Percentiles rank a stretch among this genome's conserved stretches.
These are phyloP conservation scores for Russula abietina DNA, from an alignment of 768 basidiomycete genomes.

Conservation along the genomic window DNA sequence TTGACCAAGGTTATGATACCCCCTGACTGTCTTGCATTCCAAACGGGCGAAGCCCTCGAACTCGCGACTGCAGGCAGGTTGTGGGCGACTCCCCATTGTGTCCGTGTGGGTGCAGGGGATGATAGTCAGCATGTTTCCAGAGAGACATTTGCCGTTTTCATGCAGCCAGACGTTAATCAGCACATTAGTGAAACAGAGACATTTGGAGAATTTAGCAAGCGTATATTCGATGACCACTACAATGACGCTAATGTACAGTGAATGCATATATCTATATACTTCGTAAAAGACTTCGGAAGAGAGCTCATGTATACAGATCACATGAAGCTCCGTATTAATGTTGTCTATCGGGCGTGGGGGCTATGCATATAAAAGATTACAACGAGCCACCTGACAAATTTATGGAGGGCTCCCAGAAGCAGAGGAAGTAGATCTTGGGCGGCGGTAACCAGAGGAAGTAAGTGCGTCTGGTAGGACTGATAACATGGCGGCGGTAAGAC, in stretches of 20 bases:
- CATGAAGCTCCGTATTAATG: background rate
- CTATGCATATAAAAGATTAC: background rate
- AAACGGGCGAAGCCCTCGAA: conserved; percentile 94
- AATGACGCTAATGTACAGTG: conserved; percentile 28
- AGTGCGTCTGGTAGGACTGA: conserved; percentile 25
- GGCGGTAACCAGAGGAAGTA: conserved; percentile 20
- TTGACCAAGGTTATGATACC: conserved; percentile 86
- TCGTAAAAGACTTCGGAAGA: background rate
- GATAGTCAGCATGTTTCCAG: conserved; percentile 52
- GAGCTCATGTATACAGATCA: background rate
- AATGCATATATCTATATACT: conserved; percentile 7
- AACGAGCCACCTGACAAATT: background rate
- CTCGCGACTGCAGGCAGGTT: conserved; percentile 76
- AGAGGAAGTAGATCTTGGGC: conserved; percentile 18
- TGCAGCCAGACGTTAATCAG: conserved; percentile 83
- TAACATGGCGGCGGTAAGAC: conserved; percentile 24
- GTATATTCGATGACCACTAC: conserved; percentile 64
- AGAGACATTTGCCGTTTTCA: conserved; percentile 86
- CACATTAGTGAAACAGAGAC: conserved; percentile 63
- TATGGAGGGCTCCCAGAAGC: conserved; percentile 14
- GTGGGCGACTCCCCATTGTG: conserved; percentile 92
- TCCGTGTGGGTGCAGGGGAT: conserved; percentile 57
- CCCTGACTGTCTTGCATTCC: conserved; percentile 80
- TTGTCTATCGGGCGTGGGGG: conserved; percentile 1
- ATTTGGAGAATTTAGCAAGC: conserved; percentile 87